A percentile compares a stretch with the other conserved stretches of the same genome.
These are phyloP conservation scores for Achaetomiella virescens DNA, from an alignment of 495 filamentous ascomycete genomes.

Conservation along the genomic window DNA sequence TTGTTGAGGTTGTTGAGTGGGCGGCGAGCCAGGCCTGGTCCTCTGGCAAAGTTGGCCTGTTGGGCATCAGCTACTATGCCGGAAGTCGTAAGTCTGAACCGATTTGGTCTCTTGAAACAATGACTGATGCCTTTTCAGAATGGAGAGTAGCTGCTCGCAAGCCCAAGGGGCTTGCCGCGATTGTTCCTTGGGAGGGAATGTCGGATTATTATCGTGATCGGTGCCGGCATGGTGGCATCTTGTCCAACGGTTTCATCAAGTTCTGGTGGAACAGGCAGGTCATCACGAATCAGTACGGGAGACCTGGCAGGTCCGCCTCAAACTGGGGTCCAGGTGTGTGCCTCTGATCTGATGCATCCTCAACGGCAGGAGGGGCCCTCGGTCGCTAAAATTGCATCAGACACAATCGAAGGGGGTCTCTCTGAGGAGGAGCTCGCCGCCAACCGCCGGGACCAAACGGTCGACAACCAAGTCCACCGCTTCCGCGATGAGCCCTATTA, in stretches of 20 bases:
- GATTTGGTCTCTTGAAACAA: neutral
- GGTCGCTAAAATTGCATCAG: neutral
- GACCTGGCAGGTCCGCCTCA: slow-evolving; percentile 25
- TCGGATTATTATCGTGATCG: slow-evolving; percentile 60
- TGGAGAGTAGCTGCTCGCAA: slow-evolving; percentile 58
- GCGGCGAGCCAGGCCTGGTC: slow-evolving; percentile 55
- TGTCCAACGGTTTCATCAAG: slow-evolving; percentile 55
- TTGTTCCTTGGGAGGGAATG: slow-evolving; percentile 67
- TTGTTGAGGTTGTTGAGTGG: slow-evolving; percentile 62
- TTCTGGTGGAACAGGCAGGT: slow-evolving; percentile 65
- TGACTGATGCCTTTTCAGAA: slow-evolving; percentile 19
- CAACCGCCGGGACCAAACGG: slow-evolving; percentile 53
- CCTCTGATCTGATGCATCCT: too few species aligned
- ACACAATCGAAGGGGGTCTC: slow-evolving; percentile 56
- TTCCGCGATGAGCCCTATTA: slow-evolving; percentile 60
- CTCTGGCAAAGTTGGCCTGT: slow-evolving; percentile 53
- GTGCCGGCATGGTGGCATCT: slow-evolving; percentile 59
- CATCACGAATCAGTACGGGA: slow-evolving; percentile 57
- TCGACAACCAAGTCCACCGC: slow-evolving; percentile 48
- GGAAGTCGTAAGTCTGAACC: slow-evolving; percentile 37
- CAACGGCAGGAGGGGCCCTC: too few species aligned
- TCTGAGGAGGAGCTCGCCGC: slow-evolving; percentile 43
- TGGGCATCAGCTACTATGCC: slow-evolving; percentile 59
- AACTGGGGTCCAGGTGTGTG: slow-evolving; percentile 27
- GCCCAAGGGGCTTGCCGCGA: slow-evolving; percentile 53